phyloP scores from a whole-genome alignment of 208 protist genomes.

The Leishmania aethiopica region DNA sequence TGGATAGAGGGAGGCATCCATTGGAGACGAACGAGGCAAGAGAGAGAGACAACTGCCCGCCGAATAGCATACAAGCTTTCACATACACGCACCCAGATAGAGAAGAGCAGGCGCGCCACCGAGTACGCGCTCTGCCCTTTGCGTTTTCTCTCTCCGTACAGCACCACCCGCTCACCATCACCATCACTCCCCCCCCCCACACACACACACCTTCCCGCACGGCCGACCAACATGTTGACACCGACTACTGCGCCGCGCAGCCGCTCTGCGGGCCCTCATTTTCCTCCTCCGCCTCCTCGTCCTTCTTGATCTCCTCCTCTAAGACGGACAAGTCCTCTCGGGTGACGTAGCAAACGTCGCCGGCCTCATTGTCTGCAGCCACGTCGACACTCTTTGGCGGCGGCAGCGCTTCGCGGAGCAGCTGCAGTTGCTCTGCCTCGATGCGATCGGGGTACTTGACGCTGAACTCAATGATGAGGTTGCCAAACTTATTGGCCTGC shows the following conservation, averaged over 20 bases:
- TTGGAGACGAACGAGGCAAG: neutral
- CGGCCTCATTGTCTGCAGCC: conserved; percentile 19
- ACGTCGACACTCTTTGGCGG: conserved; percentile 44
- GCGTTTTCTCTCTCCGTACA: neutral
- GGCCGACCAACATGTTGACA: neutral
- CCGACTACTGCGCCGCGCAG: conserved; percentile 53
- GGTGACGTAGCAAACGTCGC: conserved; percentile 60
- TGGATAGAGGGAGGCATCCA: neutral
- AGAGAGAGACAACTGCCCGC: neutral
- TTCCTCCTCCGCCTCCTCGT: conserved; percentile 58
- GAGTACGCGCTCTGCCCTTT: neutral
- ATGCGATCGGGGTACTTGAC: conserved; percentile 65
- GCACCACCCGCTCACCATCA: neutral
- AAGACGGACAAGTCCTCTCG: conserved; percentile 43
- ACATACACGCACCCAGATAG: conserved; percentile 7
- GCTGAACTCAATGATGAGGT: conserved; percentile 75
- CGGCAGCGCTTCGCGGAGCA: conserved; percentile 53
- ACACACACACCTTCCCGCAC: neutral
- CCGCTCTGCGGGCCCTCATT: conserved; percentile 37
- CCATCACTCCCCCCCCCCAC: neutral
- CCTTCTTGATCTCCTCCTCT: conserved; percentile 43
- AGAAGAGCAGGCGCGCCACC: neutral
- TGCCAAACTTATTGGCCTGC: conserved; percentile 46
- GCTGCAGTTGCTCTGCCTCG: conserved; percentile 38
- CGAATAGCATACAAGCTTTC: neutral